These are phyloP conservation scores for Sistotremastrum niveocremeum DNA, from an alignment of 768 basidiomycete genomes.

Conservation along the genomic window DNA sequence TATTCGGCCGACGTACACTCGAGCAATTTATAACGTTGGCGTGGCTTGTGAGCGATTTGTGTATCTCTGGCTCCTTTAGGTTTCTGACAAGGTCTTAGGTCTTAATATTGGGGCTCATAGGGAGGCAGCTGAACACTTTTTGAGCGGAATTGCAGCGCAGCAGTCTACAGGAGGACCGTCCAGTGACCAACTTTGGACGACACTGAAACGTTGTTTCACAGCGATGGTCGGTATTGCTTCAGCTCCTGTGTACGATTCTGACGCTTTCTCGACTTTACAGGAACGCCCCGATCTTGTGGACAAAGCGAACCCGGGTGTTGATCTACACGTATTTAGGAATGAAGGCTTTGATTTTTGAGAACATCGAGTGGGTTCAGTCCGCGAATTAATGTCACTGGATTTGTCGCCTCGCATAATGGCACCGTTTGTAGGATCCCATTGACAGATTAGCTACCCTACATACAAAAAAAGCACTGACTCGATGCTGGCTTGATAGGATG, in stretches of 20 bases:
- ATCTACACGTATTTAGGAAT: slow-evolving; percentile 59
- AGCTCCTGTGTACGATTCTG: neutral
- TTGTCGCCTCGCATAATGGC: too few species aligned
- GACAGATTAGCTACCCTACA: too few species aligned
- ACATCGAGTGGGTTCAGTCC: too few species aligned
- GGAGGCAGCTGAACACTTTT: slow-evolving; percentile 93
- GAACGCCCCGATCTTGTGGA: slow-evolving; percentile 74
- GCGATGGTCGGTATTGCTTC: slow-evolving; percentile 48
- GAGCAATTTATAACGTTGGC: slow-evolving; percentile 95
- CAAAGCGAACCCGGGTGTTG: slow-evolving; percentile 46
- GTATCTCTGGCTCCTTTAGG: slow-evolving; percentile 1
- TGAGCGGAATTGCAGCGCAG: slow-evolving; percentile 73
- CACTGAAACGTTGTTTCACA: slow-evolving; percentile 67
- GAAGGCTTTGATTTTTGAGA: slow-evolving; percentile 83
- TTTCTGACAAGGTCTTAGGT: slow-evolving; percentile 31
- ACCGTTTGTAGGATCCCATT: too few species aligned
- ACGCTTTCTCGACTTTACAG: slow-evolving; percentile 24
- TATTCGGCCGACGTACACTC: slow-evolving; percentile 87
- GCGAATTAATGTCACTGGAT: too few species aligned
- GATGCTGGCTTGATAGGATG: too few species aligned
- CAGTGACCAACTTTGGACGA: slow-evolving; percentile 82
- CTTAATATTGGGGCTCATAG: slow-evolving; percentile 90
- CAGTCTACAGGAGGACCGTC: slow-evolving; percentile 52
- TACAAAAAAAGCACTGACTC: too few species aligned
- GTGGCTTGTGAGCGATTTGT: slow-evolving; percentile 68